These are phyloP conservation scores for Camelina sativa DNA, from an alignment of 345 rosid species.

Conservation along the genomic window DNA sequence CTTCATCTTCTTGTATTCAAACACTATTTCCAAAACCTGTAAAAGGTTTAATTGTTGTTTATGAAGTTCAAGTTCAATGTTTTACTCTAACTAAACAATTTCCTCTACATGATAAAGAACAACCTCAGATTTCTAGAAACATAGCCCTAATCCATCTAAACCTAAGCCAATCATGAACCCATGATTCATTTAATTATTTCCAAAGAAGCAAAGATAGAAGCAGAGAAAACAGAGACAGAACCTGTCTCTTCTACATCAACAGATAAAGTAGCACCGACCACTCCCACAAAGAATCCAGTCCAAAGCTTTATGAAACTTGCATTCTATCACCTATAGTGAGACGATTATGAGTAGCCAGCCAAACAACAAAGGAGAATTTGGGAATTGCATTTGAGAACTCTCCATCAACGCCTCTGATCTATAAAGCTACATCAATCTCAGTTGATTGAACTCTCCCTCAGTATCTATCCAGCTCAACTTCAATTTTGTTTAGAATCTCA, in stretches of 20 bases:
- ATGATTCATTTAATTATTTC: not conserved
- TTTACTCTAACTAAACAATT: constrained; percentile 15
- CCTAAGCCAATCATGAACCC: constrained; percentile 7
- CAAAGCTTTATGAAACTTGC: not conserved
- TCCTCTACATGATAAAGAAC: not conserved
- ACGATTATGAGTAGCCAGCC: too few species aligned
- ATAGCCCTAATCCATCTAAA: not conserved
- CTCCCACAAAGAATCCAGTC: constrained; percentile 23
- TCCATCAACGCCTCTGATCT: too few species aligned
- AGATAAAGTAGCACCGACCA: constrained; percentile 31
- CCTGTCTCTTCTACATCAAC: constrained; percentile 24
- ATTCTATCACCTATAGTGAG: too few species aligned
- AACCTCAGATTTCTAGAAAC: not conserved
- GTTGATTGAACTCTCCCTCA: too few species aligned
- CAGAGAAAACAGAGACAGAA: constrained; percentile 19
- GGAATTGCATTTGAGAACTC: too few species aligned
- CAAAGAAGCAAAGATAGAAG: constrained; percentile 3
- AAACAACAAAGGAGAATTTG: too few species aligned
- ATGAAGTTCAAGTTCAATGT: not conserved
- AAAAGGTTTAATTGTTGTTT: not conserved
- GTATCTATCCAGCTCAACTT: too few species aligned
- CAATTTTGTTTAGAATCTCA: too few species aligned
- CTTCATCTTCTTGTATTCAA: not conserved
- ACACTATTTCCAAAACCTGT: too few species aligned
- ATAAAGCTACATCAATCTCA: too few species aligned